Evolutionary conservation across 139 green algal species (phyloP).

Genomic region (Chlorella sp.): DNA sequence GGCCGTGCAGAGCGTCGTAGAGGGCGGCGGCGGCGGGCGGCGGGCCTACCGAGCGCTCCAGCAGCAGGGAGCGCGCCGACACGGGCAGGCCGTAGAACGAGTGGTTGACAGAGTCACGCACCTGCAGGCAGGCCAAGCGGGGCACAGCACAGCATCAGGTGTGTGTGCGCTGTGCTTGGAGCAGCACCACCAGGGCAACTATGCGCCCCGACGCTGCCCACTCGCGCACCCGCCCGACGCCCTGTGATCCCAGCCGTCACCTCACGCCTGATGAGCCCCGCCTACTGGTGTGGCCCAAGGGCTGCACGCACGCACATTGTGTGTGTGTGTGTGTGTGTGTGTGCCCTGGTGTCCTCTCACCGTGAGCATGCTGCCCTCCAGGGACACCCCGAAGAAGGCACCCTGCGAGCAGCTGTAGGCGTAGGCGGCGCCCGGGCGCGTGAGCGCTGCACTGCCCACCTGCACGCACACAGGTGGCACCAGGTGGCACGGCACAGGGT

Average conservation of each 20-base stretch:
- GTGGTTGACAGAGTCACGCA: slow-evolving; percentile 32
- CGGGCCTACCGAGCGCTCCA: slow-evolving; percentile 29
- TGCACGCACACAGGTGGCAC: neutral
- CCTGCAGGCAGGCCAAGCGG: no score
- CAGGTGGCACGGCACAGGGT: no score
- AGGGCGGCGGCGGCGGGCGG: slow-evolving; percentile 49
- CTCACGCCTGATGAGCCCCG: no score
- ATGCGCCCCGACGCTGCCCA: no score
- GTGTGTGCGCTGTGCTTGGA: neutral
- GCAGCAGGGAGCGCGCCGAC: slow-evolving; percentile 49
- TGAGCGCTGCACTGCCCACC: neutral
- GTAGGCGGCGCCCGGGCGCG: slow-evolving; percentile 6
- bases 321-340: slow-evolving; percentile 8
- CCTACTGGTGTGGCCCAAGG: no score
- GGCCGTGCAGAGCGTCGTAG: slow-evolving; percentile 34
- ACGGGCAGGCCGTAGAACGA: slow-evolving; percentile 55
- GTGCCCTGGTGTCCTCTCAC: slow-evolving; percentile 6
- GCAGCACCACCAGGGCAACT: neutral
- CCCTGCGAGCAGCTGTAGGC: slow-evolving; percentile 52
- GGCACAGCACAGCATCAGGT: no score
- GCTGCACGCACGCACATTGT: no score
- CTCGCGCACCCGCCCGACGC: no score
- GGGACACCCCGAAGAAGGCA: slow-evolving; percentile 48
- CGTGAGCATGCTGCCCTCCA: slow-evolving; percentile 50
- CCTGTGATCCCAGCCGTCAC: no score